phyloP scores from a whole-genome alignment of 2,329 filamentous ascomycete species.

The Colletotrichum viniferum region DNA sequence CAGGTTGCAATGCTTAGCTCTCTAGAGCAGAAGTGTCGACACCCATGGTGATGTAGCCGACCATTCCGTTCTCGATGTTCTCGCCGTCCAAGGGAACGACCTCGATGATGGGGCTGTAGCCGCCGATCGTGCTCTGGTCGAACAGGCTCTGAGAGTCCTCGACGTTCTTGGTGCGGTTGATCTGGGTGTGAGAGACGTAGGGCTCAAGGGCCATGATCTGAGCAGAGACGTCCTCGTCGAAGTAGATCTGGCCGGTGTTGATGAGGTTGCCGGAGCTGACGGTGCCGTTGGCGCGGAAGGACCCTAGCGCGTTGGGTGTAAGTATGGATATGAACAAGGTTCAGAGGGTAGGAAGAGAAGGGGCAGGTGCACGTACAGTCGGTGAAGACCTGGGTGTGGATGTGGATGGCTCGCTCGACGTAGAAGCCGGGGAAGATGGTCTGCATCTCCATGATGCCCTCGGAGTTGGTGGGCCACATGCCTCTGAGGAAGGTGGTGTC shows the following conservation, averaged over 20 bases:
- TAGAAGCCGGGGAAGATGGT: slow-evolving; percentile 51
- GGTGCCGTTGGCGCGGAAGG: slow-evolving; percentile 15
- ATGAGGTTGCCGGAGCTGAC: slow-evolving; percentile 26
- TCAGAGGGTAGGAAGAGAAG: not conserved
- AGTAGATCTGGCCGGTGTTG: slow-evolving; percentile 27
- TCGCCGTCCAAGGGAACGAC: not conserved
- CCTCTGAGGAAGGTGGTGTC: slow-evolving; percentile 8
- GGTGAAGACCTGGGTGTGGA: slow-evolving; percentile 46
- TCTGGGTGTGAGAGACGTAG: slow-evolving; percentile 46
- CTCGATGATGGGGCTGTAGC: not conserved
- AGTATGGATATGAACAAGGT: no score
- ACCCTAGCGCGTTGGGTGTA: not conserved
- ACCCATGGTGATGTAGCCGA: slow-evolving; percentile 4
- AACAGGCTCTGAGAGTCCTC: not conserved
- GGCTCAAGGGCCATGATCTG: slow-evolving; percentile 52
- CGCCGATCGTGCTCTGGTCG: not conserved
- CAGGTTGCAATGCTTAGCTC: not conserved
- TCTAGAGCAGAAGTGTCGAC: not conserved
- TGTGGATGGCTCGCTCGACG: slow-evolving; percentile 49
- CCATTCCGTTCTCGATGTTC: not conserved
- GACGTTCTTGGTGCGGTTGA: slow-evolving; percentile 5
- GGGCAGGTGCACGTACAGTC: not conserved
- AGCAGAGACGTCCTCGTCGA: not conserved
- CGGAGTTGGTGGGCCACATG: slow-evolving; percentile 24
- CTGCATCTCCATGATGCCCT: slow-evolving; percentile 38